Conservation (phyloP, 2,329 filamentous ascomycete species). For the Stagonosporopsis chrysanthemi region DNA sequence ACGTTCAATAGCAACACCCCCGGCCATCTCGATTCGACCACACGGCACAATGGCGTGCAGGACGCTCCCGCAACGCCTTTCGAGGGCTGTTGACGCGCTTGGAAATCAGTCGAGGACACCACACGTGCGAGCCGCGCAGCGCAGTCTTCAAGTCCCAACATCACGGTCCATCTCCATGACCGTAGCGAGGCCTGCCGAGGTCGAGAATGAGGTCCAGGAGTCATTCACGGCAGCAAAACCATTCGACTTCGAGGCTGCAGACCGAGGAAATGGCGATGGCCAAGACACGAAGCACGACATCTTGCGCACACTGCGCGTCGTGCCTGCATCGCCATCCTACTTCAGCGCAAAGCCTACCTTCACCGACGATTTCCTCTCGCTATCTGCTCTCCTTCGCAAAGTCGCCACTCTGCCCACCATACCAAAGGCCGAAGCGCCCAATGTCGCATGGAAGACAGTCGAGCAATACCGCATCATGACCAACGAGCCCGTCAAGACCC, state of each 20-base stretch:
- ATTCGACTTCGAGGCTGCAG: conserved; percentile 49
- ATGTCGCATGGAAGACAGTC: conserved; percentile 81
- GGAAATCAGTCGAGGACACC: conserved; percentile 29
- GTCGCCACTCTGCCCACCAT: conserved; percentile 77
- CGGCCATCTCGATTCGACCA: conserved; percentile 14
- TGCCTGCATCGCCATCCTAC: conserved; percentile 91
- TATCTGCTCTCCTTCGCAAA: conserved; percentile 75
- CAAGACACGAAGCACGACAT: conserved; percentile 18
- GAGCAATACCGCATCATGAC: conserved; percentile 71
- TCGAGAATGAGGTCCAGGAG: conserved; percentile 32
- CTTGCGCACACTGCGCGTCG: conserved; percentile 65
- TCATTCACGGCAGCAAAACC: conserved; percentile 54
- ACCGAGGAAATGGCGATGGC: conserved; percentile 15
- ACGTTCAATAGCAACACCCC: conserved; percentile 14
- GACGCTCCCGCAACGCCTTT: conserved; percentile 41
- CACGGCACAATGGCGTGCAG: conserved; percentile 39
- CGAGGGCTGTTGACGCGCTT: conserved; percentile 37
- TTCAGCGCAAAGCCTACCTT: conserved; percentile 87
- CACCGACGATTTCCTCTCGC: conserved; percentile 80
- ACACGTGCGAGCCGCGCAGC: conserved; percentile 33
- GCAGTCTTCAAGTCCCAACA: conserved; percentile 27
- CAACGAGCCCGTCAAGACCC: conserved; percentile 59
- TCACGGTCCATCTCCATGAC: conserved; percentile 47
- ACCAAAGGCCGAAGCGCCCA: conserved; percentile 69
- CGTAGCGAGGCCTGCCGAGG: conserved; percentile 34